Evolutionary conservation across 768 basidiomycete species (phyloP), one percentile per base, ranked within the genome.

Genomic region (Kwoniella dejecticola): DNA sequence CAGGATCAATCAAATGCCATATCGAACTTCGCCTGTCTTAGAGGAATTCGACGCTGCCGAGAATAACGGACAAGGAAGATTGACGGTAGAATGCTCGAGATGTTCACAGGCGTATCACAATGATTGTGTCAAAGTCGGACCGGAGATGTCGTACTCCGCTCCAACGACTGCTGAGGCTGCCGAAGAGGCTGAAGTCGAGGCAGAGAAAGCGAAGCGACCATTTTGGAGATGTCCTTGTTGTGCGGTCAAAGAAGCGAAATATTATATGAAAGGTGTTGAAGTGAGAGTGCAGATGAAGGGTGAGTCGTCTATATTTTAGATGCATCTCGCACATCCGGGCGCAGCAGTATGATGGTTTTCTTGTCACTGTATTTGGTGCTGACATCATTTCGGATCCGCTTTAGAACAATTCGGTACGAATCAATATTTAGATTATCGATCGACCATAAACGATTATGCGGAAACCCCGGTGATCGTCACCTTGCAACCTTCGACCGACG

Each of bases 141-240:
- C 33, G 2, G 63, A 69, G 13, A 42, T 57, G 17, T 45, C 60
- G 7, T 15, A 15, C 7, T 15, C 33, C 15, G 7, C 15, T 36
- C 15, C 15, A 15, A 7, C 33, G 33, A 7, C 33, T 7, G 33
- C 33, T 36, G 33, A 36, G 7, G 7, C 33, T 7, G 33, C 33
- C 15, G 33, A 36, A 36, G 33, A 15, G 15, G 7, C 44, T 4
- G 62, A 69, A 29, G n/a, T n/a, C n/a, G n/a, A n/a, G n/a, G n/a
- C n/a, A n/a, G n/a, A n/a, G n/a, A n/a, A n/a, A n/a, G n/a, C n/a
- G n/a, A 17, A 44, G 17, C 48, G 55, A 47, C 31, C 50, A 3
- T 24, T 45, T 1, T 74, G 76, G 74, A 50, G 66, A n/a, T 77
- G 76, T 60, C 76, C 76, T 15, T 74, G 70, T 31, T 77, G 76